Base-by-base conservation (phyloP, 768 basidiomycete genomes). In the Suillus cothurnatus region DNA sequence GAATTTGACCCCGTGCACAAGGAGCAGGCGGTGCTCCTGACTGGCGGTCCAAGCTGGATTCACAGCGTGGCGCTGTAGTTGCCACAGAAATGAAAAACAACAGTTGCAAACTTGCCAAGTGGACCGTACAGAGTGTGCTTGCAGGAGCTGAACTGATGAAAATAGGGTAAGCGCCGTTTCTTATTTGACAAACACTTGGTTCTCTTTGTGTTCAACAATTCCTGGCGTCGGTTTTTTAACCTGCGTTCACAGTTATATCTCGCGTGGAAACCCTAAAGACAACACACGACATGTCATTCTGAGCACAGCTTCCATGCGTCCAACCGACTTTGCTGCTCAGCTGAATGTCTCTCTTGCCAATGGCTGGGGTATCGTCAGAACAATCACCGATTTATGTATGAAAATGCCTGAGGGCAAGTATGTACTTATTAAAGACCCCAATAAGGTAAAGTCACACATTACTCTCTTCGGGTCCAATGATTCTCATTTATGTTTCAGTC, bases 51-150 rank as follows among this genome's bases (percentile, higher is more conserved):
- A 97, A 97, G 79, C 81, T 99, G 50, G 97, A 99, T 78, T 89
- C 92, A 6, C 95, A 98, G 78, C 88, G 95, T 53, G 97, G 97
- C 67, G 97, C 97, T 2, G 97, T 99, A 50, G 95, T 99, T 66
- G 95, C 97, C 41, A 96, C 94, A 31, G 97, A 99, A 83, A 99
- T 99, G 97, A 99, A 99, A 83, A 99, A 99, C 80, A 99, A 99
- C 81, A 93, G 91, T 71, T 95, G 91, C 81, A 99, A 99, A 78
- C 85, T 99, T 34, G 95, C 96, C 23, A 92, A 97, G 72, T 99
- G 97, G 95, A 90, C 97, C 0, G 93, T 98, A 21, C 95, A 98
- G 81, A 92, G 92, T 73, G 84, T 98, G 45, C 82, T 99, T 41
- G 95, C 97, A 52, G 97, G 97, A 52, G 97, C 95, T 26, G 97